Base-by-base conservation (phyloP, 106 monocot species). In the Allium fistulosum region DNA sequence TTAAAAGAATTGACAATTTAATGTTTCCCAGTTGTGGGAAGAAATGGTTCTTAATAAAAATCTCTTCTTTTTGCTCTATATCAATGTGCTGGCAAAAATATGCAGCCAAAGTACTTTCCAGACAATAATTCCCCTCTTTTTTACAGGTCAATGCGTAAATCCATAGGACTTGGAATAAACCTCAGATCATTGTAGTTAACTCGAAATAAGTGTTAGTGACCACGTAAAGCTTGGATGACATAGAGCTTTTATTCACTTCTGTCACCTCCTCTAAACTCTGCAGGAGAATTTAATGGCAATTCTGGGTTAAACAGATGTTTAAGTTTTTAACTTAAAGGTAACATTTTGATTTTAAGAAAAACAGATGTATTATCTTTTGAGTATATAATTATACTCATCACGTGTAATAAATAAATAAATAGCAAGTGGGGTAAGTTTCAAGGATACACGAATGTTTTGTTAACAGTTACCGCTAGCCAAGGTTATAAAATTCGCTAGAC, bases 81-180 rank as follows among this genome's bases (percentile, higher is more conserved):
- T 37, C 46, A 46, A 15, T 7, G 16, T 46, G 46, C 47, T 47
- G 47, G 46, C 63, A 63, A 7, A 2, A 63, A 63, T n/a, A 46
- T 63, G 63, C 63, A 63, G 63, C 11, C 47, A 46, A 47, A 47
- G 18, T 18, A 17, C 49, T 16, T 16, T 65, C 17, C 17, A 65
- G 17, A 45, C 11, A 6, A 65, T 22, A 65, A 65, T 65, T 48
- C 49, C 51, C 49, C 4, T 65, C 17, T 65, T 65, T 15, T 65
- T 65, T 65, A 65, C 65, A 50, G 18, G 16, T 28, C 7, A 65
- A 50, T 22, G 49, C 17, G 47, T 65, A 65, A 50, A 65, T 65
- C 65, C 46, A 17, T 50, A 50, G 63, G 63, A 63, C 16, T n/a
- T 46, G 26, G 15, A 18, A 63, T 45, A 45, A 16, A 64, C 22